A percentile compares a stretch with the other conserved stretches of the same genome.
Evolutionary conservation across 306 rosid genomes (phyloP).

Genomic region (Cucurbita ficifolia): DNA sequence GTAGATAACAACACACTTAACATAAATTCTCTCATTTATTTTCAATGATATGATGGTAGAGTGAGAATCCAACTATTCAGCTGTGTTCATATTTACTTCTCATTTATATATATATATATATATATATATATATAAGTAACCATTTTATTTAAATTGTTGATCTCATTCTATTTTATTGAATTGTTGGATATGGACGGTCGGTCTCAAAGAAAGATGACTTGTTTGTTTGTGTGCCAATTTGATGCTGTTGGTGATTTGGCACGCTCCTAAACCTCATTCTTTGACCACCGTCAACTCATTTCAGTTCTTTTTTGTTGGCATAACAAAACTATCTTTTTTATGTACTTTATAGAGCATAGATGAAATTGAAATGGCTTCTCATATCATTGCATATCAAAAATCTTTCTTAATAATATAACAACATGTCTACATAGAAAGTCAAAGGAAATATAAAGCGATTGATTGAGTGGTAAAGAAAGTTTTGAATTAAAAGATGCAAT

Average conservation of each 20-base stretch:
- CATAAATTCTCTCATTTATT: too few species aligned
- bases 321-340: not conserved
- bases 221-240: not conserved
- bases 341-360: not conserved
- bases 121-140: too few species aligned
- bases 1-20: too few species aligned
- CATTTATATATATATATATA: too few species aligned
- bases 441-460: not conserved
- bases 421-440: not conserved
- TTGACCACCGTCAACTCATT: not conserved
- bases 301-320: not conserved
- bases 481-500: not conserved
- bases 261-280: not conserved
- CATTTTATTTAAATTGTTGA: too few species aligned
- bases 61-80: too few species aligned
- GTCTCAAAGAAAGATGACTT: too few species aligned
- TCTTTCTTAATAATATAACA: not conserved
- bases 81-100: too few species aligned
- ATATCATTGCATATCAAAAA: not conserved
- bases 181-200: too few species aligned
- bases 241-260: not conserved
- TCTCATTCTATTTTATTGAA: too few species aligned
- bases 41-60: too few species aligned
- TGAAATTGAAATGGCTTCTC: not conserved
- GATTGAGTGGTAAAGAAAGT: not conserved